A percentile compares a stretch with the other conserved stretches of the same genome.
phyloP scores from a whole-genome alignment of 805 yeast genomes.

The Pichia paraexigua region DNA sequence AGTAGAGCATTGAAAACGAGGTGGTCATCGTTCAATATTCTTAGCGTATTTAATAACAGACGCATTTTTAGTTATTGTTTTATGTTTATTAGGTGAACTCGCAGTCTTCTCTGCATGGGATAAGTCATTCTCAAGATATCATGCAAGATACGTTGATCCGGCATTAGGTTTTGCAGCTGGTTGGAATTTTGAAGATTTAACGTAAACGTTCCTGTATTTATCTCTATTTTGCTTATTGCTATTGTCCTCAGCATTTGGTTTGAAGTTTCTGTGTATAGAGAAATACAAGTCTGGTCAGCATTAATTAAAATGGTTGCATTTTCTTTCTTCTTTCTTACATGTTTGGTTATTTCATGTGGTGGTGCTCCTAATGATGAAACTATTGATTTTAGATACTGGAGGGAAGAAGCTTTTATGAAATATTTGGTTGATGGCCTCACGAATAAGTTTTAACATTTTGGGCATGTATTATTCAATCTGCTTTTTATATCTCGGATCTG shows the following conservation, averaged over 20 bases:
- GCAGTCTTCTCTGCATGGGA: constrained; percentile 40
- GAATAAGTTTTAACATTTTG: constrained; percentile 41
- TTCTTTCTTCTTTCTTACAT: constrained; percentile 28
- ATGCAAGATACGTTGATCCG: constrained; percentile 39
- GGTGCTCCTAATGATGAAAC: constrained; percentile 40
- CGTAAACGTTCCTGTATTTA: too few species aligned
- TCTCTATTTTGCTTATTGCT: too few species aligned
- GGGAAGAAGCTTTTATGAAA: constrained; percentile 28
- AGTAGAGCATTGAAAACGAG: too few species aligned
- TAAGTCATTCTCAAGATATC: constrained; percentile 39
- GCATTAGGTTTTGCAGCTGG: constrained; percentile 40
- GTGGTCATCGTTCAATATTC: constrained; percentile 22
- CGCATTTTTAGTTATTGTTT: constrained; percentile 34
- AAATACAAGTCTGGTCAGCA: constrained; percentile 39
- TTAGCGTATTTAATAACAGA: constrained; percentile 36
- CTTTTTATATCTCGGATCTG: constrained; percentile 42
- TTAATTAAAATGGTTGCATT: constrained; percentile 35
- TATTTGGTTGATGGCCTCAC: constrained; percentile 33
- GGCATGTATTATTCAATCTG: constrained; percentile 32
- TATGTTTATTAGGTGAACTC: constrained; percentile 39
- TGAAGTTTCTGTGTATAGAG: constrained; percentile 40
- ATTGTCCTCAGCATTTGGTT: constrained; percentile 12
- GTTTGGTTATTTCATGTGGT: constrained; percentile 36
- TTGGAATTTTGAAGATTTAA: constrained; percentile 33
- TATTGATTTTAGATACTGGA: constrained; percentile 27